Evolutionary conservation across 1,284 basidiomycete genomes (phyloP).

Genomic region (Microstroma glucosiphilum): DNA sequence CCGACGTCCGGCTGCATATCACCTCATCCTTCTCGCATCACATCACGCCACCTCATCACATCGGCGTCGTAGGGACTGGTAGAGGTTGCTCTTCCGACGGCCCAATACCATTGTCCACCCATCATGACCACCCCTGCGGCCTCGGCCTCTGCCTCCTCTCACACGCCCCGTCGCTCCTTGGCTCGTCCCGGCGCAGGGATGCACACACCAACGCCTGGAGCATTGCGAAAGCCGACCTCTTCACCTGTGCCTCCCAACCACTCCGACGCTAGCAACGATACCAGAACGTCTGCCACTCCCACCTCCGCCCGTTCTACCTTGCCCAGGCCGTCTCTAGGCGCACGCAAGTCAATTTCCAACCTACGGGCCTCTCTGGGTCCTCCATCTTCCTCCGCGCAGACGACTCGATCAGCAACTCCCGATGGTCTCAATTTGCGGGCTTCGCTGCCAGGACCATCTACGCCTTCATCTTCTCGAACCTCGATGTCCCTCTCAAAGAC

Average conservation of each 20-base stretch:
- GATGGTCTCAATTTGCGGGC: neutral
- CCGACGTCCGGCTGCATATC: too few relatives aligned
- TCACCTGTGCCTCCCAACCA: neutral
- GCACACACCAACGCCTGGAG: neutral
- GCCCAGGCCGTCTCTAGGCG: neutral
- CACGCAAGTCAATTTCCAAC: conserved; percentile 8
- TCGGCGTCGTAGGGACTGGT: too few relatives aligned
- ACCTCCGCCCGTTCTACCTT: neutral
- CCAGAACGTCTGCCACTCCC: neutral
- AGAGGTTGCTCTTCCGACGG: too few relatives aligned
- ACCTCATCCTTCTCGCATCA: too few relatives aligned
- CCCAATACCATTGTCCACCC: too few relatives aligned
- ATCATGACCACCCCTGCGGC: too few relatives aligned
- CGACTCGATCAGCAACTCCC: neutral
- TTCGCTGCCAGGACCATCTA: neutral
- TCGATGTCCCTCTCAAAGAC: neutral
- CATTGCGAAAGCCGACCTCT: neutral
- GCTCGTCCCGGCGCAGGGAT: too few relatives aligned
- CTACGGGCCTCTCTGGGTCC: conserved; percentile 2
- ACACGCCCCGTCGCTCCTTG: too few relatives aligned
- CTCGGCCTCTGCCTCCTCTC: too few relatives aligned
- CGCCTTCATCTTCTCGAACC: neutral
- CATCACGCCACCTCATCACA: too few relatives aligned
- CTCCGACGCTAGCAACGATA: neutral
- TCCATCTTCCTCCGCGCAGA: neutral